These are phyloP conservation scores for Acephala macrosclerotiorum DNA, from an alignment of 2,329 filamentous ascomycete species.

Conservation along the genomic window DNA sequence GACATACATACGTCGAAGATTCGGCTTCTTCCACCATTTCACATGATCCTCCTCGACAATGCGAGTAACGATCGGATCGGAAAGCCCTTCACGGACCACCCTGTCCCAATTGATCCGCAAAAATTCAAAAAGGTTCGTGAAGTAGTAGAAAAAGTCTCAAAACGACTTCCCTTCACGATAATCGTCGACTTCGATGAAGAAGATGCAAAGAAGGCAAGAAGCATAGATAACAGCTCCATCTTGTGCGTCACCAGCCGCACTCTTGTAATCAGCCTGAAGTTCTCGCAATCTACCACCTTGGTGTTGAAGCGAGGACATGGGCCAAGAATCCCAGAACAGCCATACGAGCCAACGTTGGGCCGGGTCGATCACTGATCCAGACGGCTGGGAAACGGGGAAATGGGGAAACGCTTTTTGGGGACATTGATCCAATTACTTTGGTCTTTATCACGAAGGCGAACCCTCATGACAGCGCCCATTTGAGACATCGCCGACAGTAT, in stretches of 20 bases:
- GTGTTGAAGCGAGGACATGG: slow-evolving; percentile 3
- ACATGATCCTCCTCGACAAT: slow-evolving; percentile 43
- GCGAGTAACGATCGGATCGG: slow-evolving; percentile 47
- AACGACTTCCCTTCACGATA: background rate
- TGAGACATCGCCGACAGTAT: background rate
- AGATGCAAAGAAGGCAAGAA: background rate
- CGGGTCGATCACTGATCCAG: slow-evolving; percentile 2
- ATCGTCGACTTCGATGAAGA: background rate
- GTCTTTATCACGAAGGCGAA: background rate
- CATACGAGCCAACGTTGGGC: background rate
- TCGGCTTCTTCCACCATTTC: slow-evolving; percentile 49
- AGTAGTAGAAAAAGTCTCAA: background rate
- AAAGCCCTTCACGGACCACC: slow-evolving; percentile 19
- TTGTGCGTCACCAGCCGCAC: background rate
- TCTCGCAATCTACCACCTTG: background rate
- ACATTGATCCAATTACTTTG: background rate
- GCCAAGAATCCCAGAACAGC: slow-evolving; percentile 6
- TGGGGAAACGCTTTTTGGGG: background rate
- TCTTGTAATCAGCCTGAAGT: background rate
- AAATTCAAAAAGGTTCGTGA: background rate
- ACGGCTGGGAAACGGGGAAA: slow-evolving; percentile 7
- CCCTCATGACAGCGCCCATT: background rate
- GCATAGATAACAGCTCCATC: background rate
- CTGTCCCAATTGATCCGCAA: background rate
- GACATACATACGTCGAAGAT: slow-evolving; percentile 49